phyloP scores from a whole-genome alignment of 2,329 filamentous ascomycete genomes.

The Fusarium agapanthi region DNA sequence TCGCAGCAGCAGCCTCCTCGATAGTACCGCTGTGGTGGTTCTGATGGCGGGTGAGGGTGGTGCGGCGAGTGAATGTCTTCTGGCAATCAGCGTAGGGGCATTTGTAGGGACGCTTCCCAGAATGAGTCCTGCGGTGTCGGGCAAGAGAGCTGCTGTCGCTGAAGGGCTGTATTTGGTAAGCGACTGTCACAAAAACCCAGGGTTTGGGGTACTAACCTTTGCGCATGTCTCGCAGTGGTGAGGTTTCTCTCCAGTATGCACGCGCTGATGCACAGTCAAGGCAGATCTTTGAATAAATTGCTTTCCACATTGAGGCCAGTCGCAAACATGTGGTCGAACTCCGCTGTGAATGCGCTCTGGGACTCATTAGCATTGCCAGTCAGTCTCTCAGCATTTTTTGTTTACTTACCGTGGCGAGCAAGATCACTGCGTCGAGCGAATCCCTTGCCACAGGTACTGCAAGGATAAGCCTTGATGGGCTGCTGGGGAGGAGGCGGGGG shows the following conservation, averaged over 20 bases:
- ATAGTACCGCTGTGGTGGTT: conserved; percentile 96
- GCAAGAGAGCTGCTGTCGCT: conserved; percentile 96
- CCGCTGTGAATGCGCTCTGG: conserved; percentile 97
- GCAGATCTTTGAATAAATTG: conserved; percentile 97
- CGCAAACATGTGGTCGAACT: conserved; percentile 89
- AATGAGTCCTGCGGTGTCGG: conserved; percentile 92
- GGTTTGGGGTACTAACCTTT: conserved; percentile 70
- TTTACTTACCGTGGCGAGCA: conserved; percentile 83
- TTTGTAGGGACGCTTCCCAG: conserved; percentile 94
- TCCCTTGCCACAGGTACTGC: conserved; percentile 87
- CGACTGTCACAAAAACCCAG: not conserved
- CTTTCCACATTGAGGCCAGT: conserved; percentile 88
- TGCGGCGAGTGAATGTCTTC: conserved; percentile 96
- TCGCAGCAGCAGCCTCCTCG: conserved; percentile 90
- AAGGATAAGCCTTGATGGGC: conserved; percentile 79
- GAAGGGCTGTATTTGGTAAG: conserved; percentile 73
- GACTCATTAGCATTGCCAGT: conserved; percentile 36
- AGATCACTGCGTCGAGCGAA: conserved; percentile 95
- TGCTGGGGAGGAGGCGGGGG: conserved; percentile 47
- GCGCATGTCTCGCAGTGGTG: conserved; percentile 97
- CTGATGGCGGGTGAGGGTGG: conserved; percentile 93
- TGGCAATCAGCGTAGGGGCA: conserved; percentile 98
- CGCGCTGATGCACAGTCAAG: conserved; percentile 91
- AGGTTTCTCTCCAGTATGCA: conserved; percentile 97
- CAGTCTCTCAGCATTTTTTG: not conserved